phyloP scores from a whole-genome alignment of 352 stramenopile genomes.

The Phytophthora capsici region DNA sequence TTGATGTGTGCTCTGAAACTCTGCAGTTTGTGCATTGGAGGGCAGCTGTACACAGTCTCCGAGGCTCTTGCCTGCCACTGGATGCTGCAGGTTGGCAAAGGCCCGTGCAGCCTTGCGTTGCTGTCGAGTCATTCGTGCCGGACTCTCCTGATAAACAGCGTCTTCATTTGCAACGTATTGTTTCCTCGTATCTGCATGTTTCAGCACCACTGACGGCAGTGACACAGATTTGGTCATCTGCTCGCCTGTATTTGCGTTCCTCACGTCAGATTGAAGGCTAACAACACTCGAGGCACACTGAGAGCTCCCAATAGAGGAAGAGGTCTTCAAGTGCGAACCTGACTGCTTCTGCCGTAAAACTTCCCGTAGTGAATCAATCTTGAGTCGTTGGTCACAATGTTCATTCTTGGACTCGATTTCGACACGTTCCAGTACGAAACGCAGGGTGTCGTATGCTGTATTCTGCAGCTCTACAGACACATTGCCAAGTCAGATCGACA shows the following conservation, averaged over 20 bases:
- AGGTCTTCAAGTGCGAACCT: conserved; percentile 11
- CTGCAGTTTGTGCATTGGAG: conserved; percentile 4
- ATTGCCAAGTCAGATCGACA: conserved; percentile 1
- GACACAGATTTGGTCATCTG: conserved; percentile 7
- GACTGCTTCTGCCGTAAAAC: conserved; percentile 30
- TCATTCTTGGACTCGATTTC: conserved; percentile 54
- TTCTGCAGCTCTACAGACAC: conserved; percentile 41
- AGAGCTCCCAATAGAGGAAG: not conserved
- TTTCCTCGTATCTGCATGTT: conserved; percentile 16
- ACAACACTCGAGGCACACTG: not conserved
- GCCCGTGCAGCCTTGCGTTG: conserved; percentile 39
- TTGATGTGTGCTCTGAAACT: not conserved
- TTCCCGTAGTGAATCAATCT: conserved; percentile 39
- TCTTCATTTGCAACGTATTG: conserved; percentile 12
- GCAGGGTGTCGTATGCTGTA: conserved; percentile 58
- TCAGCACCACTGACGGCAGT: conserved; percentile 33
- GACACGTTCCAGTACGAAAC: conserved; percentile 56
- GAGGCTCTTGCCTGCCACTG: conserved; percentile 40
- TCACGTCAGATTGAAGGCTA: not conserved
- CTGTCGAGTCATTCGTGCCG: conserved; percentile 32
- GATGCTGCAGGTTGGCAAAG: conserved; percentile 41
- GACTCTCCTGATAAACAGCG: conserved; percentile 8
- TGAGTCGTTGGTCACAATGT: conserved; percentile 46
- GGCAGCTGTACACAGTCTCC: conserved; percentile 19
- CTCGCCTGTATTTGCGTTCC: not conserved